These are phyloP conservation scores for Platismatia glauca DNA, from an alignment of 495 filamentous ascomycete genomes.

Conservation along the genomic window DNA sequence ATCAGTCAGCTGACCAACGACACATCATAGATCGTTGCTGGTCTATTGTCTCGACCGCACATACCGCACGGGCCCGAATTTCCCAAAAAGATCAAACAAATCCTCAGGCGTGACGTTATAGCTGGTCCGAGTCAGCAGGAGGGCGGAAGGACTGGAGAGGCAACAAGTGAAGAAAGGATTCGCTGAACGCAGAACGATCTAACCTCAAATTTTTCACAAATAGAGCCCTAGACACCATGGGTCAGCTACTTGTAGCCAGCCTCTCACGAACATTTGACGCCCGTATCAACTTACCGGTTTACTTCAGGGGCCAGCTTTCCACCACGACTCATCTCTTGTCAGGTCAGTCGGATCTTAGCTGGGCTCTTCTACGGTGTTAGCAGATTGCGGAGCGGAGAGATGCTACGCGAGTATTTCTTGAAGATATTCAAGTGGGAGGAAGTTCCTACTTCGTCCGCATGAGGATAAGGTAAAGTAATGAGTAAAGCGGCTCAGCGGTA, in stretches of 20 bases:
- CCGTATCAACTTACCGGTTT: conserved; percentile 60
- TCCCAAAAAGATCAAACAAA: conserved; percentile 89
- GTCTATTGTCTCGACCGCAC: conserved; percentile 22
- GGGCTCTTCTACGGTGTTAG: neutral
- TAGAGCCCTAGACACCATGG: conserved; percentile 59
- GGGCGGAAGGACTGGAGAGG: neutral
- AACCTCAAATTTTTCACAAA: conserved; percentile 97
- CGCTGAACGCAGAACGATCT: conserved; percentile 23
- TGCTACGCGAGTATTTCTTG: no score
- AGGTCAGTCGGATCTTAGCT: neutral
- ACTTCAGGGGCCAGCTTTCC: conserved; percentile 93
- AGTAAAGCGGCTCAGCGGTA: no score
- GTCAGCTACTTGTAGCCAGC: conserved; percentile 6
- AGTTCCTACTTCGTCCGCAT: no score
- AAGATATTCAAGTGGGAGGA: no score
- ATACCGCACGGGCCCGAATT: conserved; percentile 89
- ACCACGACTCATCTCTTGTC: conserved; percentile 56
- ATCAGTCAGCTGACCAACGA: neutral
- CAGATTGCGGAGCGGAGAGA: neutral
- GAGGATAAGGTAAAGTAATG: no score
- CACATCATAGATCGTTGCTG: neutral
- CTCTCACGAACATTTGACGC: neutral
- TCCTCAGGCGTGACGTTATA: conserved; percentile 94
- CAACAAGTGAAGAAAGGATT: neutral
- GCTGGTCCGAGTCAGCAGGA: conserved; percentile 38